Conservation (phyloP, 257 asterid genomes). For the Vinca minor region DNA sequence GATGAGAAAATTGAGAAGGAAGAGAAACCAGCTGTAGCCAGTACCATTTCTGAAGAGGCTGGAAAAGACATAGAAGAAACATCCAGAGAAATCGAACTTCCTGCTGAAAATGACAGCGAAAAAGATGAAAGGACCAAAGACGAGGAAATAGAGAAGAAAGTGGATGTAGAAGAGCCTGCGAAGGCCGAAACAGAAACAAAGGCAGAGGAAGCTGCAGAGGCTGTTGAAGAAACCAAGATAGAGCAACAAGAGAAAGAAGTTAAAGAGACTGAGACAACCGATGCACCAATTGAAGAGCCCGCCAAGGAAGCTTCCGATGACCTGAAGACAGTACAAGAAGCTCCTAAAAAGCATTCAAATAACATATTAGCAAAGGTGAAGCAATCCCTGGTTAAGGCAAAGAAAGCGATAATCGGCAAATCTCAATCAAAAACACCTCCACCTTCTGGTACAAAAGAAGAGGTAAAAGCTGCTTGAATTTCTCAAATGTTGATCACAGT, state of each 20-base stretch:
- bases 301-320: conserved; percentile 27
- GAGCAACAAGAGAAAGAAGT: conserved; percentile 26
- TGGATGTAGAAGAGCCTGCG: conserved; percentile 23
- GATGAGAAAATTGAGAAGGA: conserved; percentile 17
- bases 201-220: conserved; percentile 23
- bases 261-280: conserved; percentile 22
- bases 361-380: conserved; percentile 62
- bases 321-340: conserved; percentile 25
- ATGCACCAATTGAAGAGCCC: conserved; percentile 18
- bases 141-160: conserved; percentile 23
- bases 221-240: conserved; percentile 16
- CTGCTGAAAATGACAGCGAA: conserved; percentile 22
- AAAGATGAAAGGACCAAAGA: conserved; percentile 16
- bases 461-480: conserved; percentile 29
- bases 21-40: conserved; percentile 2
- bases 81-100: conserved; percentile 29
- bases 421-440: conserved; percentile 55
- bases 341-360: conserved; percentile 48
- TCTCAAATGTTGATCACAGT: not conserved
- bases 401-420: conserved; percentile 79
- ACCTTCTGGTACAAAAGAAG: conserved; percentile 38
- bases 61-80: conserved; percentile 24
- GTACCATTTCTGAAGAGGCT: conserved; percentile 16
- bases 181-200: conserved; percentile 22
- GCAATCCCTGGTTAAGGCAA: conserved; percentile 85